These are phyloP conservation scores for Dalbergia cochinchinensis DNA, from an alignment of 306 rosid species.

Conservation along the genomic window DNA sequence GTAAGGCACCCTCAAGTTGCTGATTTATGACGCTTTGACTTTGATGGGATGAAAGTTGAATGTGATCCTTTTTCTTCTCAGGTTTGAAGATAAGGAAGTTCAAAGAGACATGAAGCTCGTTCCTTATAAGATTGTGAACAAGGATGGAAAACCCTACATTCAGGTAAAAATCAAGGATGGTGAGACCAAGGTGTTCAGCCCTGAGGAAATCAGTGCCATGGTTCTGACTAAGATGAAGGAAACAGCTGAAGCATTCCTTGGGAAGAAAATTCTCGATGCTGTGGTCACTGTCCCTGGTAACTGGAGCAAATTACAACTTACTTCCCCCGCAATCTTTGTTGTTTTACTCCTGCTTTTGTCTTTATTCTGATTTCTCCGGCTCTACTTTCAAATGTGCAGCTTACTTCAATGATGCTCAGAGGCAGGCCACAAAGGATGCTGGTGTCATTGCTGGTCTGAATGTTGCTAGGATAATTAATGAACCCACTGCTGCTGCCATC, in stretches of 20 bases:
- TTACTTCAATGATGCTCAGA: conserved; percentile 98
- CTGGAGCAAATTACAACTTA: conserved; percentile 18
- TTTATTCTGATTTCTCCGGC: background rate
- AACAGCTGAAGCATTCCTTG: conserved; percentile 97
- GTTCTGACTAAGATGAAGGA: conserved; percentile 90
- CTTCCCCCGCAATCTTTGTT: background rate
- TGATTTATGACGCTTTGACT: background rate
- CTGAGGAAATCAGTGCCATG: conserved; percentile 98
- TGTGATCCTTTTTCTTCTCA: conserved; percentile 36
- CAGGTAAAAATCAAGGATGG: conserved; percentile 89
- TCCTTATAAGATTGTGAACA: conserved; percentile 94
- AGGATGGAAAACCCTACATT: conserved; percentile 96
- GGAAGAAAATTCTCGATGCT: conserved; percentile 87
- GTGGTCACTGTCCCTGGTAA: conserved; percentile 98
- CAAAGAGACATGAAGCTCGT: conserved; percentile 88
- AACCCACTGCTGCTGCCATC: conserved; percentile 98
- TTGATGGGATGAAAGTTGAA: conserved; percentile 29
- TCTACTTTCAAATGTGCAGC: conserved; percentile 59
- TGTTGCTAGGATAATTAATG: conserved; percentile 96
- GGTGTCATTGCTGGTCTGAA: conserved; percentile 95
- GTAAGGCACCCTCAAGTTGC: conserved; percentile 52
- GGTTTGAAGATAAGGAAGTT: conserved; percentile 94
- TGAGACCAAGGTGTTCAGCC: conserved; percentile 96
- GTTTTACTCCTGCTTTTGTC: background rate
- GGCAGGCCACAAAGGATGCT: conserved; percentile 99